Percentiles rank a stretch among this genome's conserved stretches.
Evolutionary conservation across 1,284 basidiomycete species (phyloP).

Genomic region (Microbotryum saponariae): DNA sequence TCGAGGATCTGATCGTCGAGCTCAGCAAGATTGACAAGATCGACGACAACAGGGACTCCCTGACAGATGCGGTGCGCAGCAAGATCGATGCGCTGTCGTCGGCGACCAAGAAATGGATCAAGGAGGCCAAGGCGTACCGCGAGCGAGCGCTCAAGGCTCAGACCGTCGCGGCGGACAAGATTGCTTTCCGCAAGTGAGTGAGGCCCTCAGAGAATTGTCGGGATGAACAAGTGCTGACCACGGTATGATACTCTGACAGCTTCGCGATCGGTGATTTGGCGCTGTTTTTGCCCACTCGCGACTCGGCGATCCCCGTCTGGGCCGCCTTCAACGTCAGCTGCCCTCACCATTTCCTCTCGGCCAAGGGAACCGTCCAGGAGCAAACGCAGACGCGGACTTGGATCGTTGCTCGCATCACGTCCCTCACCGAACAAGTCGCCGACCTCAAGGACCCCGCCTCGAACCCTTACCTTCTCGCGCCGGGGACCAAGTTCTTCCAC

Average conservation of each 20-base stretch:
- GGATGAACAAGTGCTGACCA: background rate
- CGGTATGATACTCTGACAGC: constrained; percentile 20
- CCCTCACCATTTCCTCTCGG: constrained; percentile 92
- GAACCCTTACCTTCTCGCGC: constrained; percentile 25
- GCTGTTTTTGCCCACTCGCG: constrained; percentile 88
- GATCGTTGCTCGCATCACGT: constrained; percentile 43
- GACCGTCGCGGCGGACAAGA: constrained; percentile 55
- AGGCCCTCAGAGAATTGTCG: no score
- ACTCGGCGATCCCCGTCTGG: constrained; percentile 85
- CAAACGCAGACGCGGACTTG: constrained; percentile 47
- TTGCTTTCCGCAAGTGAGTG: constrained; percentile 68
- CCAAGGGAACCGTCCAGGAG: constrained; percentile 71
- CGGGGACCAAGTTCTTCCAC: constrained; percentile 29
- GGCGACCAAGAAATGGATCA: constrained; percentile 90
- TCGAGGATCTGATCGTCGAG: constrained; percentile 56
- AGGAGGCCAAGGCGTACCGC: constrained; percentile 86
- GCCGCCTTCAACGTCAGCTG: constrained; percentile 89
- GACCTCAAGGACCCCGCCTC: constrained; percentile 31
- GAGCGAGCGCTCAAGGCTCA: constrained; percentile 61
- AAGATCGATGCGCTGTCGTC: constrained; percentile 53
- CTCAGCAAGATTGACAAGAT: constrained; percentile 53
- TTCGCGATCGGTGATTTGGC: constrained; percentile 89
- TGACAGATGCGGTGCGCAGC: constrained; percentile 69
- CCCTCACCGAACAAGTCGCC: constrained; percentile 40
- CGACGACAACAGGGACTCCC: constrained; percentile 64